Conservation (phyloP, 345 rosid genomes). For the Excoecaria agallocha region DNA sequence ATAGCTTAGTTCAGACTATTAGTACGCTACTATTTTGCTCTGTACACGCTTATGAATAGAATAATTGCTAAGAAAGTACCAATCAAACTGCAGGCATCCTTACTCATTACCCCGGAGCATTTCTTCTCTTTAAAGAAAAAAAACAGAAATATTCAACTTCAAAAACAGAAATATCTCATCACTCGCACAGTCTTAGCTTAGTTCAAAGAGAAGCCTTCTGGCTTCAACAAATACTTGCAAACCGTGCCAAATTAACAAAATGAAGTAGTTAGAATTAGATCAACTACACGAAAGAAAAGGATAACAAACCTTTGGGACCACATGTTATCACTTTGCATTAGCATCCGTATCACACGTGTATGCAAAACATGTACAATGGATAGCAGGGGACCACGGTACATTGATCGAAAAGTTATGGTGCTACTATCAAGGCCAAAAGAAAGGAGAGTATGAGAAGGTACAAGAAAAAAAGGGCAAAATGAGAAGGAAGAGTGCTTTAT, state of each 20-base stretch:
- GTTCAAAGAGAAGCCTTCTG: neutral
- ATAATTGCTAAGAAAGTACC: neutral
- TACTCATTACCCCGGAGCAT: neutral
- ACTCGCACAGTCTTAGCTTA: no score
- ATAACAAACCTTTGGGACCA: conserved; percentile 1
- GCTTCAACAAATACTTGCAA: neutral
- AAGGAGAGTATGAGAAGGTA: neutral
- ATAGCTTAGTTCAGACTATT: neutral
- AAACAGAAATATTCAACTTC: no score
- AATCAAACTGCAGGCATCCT: neutral
- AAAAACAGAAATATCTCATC: no score
- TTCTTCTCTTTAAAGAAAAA: neutral
- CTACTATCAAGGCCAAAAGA: neutral
- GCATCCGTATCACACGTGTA: neutral
- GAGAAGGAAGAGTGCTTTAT: neutral
- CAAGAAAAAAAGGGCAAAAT: neutral
- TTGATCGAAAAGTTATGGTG: neutral
- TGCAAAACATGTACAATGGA: neutral
- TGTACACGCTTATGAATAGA: neutral
- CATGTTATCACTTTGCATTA: conserved; percentile 2
- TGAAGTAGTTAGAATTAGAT: neutral
- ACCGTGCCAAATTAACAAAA: neutral
- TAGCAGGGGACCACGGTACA: conserved; percentile 1
- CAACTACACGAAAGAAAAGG: neutral
- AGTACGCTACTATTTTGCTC: no score